Base-by-base conservation (phyloP, 441 rosid species). In the Aquilaria agallochum region DNA sequence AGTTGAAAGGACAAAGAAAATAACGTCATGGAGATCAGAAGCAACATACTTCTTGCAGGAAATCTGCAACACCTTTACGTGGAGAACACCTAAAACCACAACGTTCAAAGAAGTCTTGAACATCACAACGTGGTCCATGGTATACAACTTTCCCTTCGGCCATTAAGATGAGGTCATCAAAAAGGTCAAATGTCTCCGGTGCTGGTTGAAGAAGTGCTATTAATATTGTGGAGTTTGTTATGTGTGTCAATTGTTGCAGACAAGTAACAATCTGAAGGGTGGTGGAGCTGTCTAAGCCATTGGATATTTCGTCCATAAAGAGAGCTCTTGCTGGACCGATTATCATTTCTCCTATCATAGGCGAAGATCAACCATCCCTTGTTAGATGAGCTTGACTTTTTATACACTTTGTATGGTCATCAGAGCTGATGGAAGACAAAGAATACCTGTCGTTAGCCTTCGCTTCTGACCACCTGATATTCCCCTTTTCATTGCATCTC, bases 31-130 rank as follows among this genome's bases (percentile, higher is more conserved):
- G 30, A 60, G 50, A 20, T 50, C 54, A 2, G 20, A 14, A 45
- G 46, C 10, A 6, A 56, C 55, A 27, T 34, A 86, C 89, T 78
- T 88, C 90, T 57, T 86, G 92, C 5, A 88, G 80, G 80, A 86
- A 88, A 70, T 88, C 92, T 9, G 95, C 86, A 14, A 72, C 77
- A 1, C 88, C 85, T 70, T 86, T 88, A 58, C 88, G 78, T 50
- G 64, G 70, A 0, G 92, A 90, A 65, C 90, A 88, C 62, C 74
- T 80, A 67, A 89, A 89, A 40, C 86, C 86, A 48, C 74, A 69
- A 44, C 47, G 59, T 50, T 78, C 76, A 58, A 81, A 78, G 71
- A 78, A 81, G 36, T 72, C 63, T 50, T 68, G 61, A 55, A 76
- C 60, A 14, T 65, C 31, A 71, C 30, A 52, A n/a, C 76, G 56